phyloP scores from a whole-genome alignment of 2,329 filamentous ascomycete genomes.

The Eutypella sp. region DNA sequence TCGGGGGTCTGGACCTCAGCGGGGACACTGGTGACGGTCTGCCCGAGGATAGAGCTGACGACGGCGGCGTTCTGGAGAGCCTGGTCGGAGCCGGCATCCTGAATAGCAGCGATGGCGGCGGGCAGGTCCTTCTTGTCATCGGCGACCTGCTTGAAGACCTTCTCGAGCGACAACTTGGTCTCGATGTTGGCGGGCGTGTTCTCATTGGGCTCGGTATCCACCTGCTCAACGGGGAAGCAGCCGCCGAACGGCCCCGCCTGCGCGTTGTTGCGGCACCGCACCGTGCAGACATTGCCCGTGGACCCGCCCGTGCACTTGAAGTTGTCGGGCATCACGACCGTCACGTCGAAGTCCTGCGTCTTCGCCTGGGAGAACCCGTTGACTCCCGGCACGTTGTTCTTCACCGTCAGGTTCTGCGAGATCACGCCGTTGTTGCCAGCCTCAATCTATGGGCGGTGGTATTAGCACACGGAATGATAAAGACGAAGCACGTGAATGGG shows the following conservation, averaged over 20 bases:
- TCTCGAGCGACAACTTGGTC: slow-evolving; percentile 41
- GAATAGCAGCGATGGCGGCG: slow-evolving; percentile 40
- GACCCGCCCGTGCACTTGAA: slow-evolving; percentile 48
- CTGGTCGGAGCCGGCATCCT: slow-evolving; percentile 32
- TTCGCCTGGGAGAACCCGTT: slow-evolving; percentile 55
- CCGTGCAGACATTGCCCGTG: slow-evolving; percentile 54
- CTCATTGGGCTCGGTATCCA: slow-evolving; percentile 34
- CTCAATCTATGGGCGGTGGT: slow-evolving; percentile 5
- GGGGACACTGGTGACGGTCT: slow-evolving; percentile 21
- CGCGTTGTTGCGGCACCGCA: slow-evolving; percentile 55
- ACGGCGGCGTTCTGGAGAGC: slow-evolving; percentile 30
- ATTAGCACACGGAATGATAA: not conserved
- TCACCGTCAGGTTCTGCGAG: slow-evolving; percentile 45
- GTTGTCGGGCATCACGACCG: slow-evolving; percentile 45
- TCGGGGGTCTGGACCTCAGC: slow-evolving; percentile 31
- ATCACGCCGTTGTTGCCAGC: slow-evolving; percentile 34
- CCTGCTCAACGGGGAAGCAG: slow-evolving; percentile 54
- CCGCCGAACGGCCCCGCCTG: slow-evolving; percentile 53
- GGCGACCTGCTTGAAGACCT: slow-evolving; percentile 42
- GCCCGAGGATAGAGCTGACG: slow-evolving; percentile 32
- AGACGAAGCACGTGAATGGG: not conserved
- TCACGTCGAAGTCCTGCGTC: slow-evolving; percentile 51
- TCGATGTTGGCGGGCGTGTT: slow-evolving; percentile 42
- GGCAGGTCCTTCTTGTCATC: slow-evolving; percentile 47
- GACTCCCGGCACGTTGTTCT: slow-evolving; percentile 53